These are phyloP conservation scores for Endotrypanum monterogeii DNA, from an alignment of 208 protist species.

Conservation along the genomic window DNA sequence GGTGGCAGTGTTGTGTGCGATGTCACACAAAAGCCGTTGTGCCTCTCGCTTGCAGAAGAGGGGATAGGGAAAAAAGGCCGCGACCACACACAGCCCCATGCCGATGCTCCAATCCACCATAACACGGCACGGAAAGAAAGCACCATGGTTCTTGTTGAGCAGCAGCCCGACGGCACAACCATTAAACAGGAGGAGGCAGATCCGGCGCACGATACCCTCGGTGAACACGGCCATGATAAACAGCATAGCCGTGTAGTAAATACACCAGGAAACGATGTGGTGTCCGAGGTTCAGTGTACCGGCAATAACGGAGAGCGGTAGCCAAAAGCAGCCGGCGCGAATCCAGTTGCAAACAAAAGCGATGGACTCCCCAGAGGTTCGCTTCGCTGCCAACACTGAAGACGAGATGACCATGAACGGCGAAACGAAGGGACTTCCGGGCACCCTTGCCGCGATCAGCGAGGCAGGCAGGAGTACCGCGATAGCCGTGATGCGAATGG, in stretches of 20 bases:
- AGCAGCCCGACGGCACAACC: constrained; percentile 78
- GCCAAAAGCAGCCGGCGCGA: constrained; percentile 74
- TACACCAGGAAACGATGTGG: constrained; percentile 66
- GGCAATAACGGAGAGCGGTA: constrained; percentile 74
- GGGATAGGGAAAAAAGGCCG: constrained; percentile 79
- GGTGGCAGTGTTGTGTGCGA: constrained; percentile 65
- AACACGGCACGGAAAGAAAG: constrained; percentile 67
- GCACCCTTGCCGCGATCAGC: constrained; percentile 59
- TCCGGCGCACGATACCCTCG: constrained; percentile 67
- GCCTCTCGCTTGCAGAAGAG: constrained; percentile 75
- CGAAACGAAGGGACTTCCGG: constrained; percentile 67
- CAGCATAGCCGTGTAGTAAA: constrained; percentile 76
- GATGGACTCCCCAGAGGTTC: constrained; percentile 71
- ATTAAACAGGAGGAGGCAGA: constrained; percentile 91
- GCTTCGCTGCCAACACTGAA: constrained; percentile 64
- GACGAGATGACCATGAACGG: constrained; percentile 66
- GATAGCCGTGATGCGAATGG: constrained; percentile 67
- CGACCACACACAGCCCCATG: constrained; percentile 65
- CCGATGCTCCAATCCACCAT: constrained; percentile 90
- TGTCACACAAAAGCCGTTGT: constrained; percentile 46
- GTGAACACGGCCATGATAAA: constrained; percentile 86
- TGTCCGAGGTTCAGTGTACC: constrained; percentile 57
- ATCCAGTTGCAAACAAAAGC: constrained; percentile 75
- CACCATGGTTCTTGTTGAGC: constrained; percentile 27
- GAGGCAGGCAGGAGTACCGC: constrained; percentile 61